Conservation (phyloP, 2,329 filamentous ascomycete species). For the Myriosclerotinia curreyana region DNA sequence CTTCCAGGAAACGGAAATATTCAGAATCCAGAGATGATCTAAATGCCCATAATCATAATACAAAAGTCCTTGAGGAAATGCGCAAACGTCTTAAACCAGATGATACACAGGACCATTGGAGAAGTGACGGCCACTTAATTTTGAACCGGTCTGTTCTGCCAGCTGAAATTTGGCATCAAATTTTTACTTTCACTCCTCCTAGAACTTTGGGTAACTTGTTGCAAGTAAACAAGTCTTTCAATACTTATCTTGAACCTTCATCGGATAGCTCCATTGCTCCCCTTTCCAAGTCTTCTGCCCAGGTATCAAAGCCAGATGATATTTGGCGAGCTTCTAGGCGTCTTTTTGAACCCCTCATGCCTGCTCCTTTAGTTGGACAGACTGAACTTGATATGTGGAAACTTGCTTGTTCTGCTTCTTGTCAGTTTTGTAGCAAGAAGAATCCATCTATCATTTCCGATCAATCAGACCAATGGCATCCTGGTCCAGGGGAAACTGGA, state of each 20-base stretch:
- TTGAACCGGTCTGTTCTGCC: constrained; percentile 45
- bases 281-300: constrained; percentile 39
- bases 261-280: constrained; percentile 41
- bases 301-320: constrained; percentile 54
- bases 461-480: constrained; percentile 49
- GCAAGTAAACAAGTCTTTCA: constrained; percentile 65
- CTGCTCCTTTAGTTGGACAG: constrained; percentile 61
- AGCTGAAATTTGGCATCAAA: constrained; percentile 65
- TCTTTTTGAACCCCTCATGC: constrained; percentile 63
- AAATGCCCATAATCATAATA: constrained; percentile 27
- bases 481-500: constrained; percentile 59
- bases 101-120: constrained; percentile 26
- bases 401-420: constrained; percentile 59
- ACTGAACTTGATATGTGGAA: constrained; percentile 76
- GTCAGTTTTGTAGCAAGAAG: constrained; percentile 63
- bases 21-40: constrained; percentile 23
- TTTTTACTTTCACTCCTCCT: constrained; percentile 66
- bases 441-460: constrained; percentile 31
- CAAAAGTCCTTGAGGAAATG: constrained; percentile 23
- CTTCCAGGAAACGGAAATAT: constrained; percentile 35
- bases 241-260: constrained; percentile 54
- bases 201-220: constrained; percentile 62
- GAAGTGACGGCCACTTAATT: constrained; percentile 27
- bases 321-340: constrained; percentile 72
- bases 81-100: constrained; percentile 36